phyloP scores from a whole-genome alignment of 768 basidiomycete species.

The Flagelloscypha sp. region DNA sequence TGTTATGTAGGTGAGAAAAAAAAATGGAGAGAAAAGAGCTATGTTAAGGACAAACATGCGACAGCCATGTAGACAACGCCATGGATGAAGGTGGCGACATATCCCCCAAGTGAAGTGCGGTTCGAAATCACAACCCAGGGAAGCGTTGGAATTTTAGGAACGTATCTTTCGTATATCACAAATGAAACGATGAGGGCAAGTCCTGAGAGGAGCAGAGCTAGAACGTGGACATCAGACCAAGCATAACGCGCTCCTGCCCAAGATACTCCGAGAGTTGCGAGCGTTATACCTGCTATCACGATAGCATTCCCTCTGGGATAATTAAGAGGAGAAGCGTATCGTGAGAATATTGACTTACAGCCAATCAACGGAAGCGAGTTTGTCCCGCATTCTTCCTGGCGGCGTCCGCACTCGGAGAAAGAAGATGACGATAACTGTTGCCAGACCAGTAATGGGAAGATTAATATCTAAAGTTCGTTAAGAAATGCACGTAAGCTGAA shows the following conservation, averaged over 20 bases:
- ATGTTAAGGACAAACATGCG: slow-evolving; percentile 15
- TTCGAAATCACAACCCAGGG: slow-evolving; percentile 25
- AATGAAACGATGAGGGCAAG: slow-evolving; percentile 27
- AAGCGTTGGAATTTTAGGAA: slow-evolving; percentile 15
- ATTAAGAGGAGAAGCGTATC: neutral
- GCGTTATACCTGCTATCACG: slow-evolving; percentile 26
- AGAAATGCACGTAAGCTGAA: neutral
- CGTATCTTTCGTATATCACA: slow-evolving; percentile 25
- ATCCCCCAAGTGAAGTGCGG: slow-evolving; percentile 32
- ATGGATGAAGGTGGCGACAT: slow-evolving; percentile 24
- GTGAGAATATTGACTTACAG: slow-evolving; percentile 19
- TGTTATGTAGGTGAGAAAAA: too few relatives aligned
- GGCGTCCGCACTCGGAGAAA: slow-evolving; percentile 28
- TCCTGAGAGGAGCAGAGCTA: slow-evolving; percentile 38
- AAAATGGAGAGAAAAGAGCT: too few relatives aligned
- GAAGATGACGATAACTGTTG: slow-evolving; percentile 18
- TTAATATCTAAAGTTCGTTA: slow-evolving; percentile 23
- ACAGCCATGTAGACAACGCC: slow-evolving; percentile 16
- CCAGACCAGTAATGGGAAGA: slow-evolving; percentile 26
- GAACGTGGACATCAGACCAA: slow-evolving; percentile 32
- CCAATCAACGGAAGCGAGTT: slow-evolving; percentile 34
- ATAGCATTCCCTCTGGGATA: slow-evolving; percentile 32
- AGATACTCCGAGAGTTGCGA: slow-evolving; percentile 33
- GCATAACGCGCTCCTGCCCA: slow-evolving; percentile 38
- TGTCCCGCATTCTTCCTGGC: slow-evolving; percentile 22